Base-by-base conservation (phyloP, 345 rosid species). In the Ceriops zippeliana region DNA sequence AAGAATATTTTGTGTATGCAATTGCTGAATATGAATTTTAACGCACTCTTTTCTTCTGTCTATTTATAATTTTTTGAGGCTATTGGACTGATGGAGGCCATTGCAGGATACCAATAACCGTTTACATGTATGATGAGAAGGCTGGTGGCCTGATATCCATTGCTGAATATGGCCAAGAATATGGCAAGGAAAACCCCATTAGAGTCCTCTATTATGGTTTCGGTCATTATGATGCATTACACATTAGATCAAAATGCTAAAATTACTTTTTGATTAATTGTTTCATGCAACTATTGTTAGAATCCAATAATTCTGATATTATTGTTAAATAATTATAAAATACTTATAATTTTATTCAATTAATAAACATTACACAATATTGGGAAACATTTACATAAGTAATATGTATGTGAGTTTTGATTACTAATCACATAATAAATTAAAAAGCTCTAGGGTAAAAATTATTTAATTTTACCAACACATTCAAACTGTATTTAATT, bases 151-250 rank as follows among this genome's bases (percentile, higher is more conserved):
- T 95, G 62, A 87, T 91, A 76, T 52, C 78, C 38, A 91, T 91
- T 32, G 96, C 97, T 0, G 96, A 95, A 70, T 91, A 95, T 63
- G 99, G 99, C 52, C 89, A 86, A 73, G 97, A 91, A 67, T 91
- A 91, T 13, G 89, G 96, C 57, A 81, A 78, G 65, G 91, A 88
- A 42, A 86, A 89, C 69, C 96, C 99, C 0, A 83, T 95, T 38
- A 76, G 84, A 72, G 87, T 91, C 58, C 76, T 95, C 6, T 95
- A 95, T 73, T 85, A 95, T 79, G 97, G 99, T 70, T 91, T 66
- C 70, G 93, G 99, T 63, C 99, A 95, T 75, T 95, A 95, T 49
- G 99, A 95, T 35, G 86, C 99, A 0, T 72, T 95, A 35, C 85
- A 80, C 71, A 79, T 86, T 57, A 80, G 69, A 78, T 81, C 87